These are phyloP conservation scores for Ogataea corticis DNA, from an alignment of 805 yeast species.

Conservation along the genomic window DNA sequence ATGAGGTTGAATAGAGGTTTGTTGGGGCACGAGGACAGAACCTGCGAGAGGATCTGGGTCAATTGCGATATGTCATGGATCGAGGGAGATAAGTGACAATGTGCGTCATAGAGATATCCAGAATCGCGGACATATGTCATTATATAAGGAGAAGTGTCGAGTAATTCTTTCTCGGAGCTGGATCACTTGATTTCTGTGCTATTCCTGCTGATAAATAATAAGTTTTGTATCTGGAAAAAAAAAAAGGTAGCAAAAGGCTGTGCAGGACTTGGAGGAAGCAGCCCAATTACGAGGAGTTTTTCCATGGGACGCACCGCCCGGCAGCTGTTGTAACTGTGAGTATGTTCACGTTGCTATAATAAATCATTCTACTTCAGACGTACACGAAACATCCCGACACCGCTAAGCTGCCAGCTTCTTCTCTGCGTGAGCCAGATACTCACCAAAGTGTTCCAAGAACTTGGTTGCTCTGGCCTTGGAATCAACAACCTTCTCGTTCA, in stretches of 20 bases:
- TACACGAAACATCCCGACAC: background rate
- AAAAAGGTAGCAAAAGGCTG: too few relatives aligned
- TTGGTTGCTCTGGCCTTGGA: slow-evolving; percentile 47
- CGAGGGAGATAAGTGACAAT: slow-evolving; percentile 39
- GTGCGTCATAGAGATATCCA: slow-evolving; percentile 36
- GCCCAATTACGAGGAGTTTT: too few relatives aligned
- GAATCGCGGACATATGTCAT: too few relatives aligned
- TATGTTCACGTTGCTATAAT: too few relatives aligned
- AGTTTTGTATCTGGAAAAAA: background rate
- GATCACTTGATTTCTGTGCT: too few relatives aligned
- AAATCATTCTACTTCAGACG: too few relatives aligned
- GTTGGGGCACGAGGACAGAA: slow-evolving; percentile 3
- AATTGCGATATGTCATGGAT: slow-evolving; percentile 12
- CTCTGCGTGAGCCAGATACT: slow-evolving; percentile 23
- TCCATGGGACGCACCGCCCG: too few relatives aligned
- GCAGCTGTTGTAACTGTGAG: too few relatives aligned
- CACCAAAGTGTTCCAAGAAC: slow-evolving; percentile 28
- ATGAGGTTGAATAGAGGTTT: slow-evolving; percentile 37
- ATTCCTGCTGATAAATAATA: background rate
- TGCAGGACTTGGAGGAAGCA: too few relatives aligned
- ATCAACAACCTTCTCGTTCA: slow-evolving; percentile 43
- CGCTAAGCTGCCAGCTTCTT: slow-evolving; percentile 10
- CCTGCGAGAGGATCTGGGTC: background rate
- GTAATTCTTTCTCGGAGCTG: too few relatives aligned
- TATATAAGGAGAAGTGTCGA: too few relatives aligned